These are phyloP conservation scores for Quercus alba DNA, from an alignment of 306 rosid species.

Conservation along the genomic window DNA sequence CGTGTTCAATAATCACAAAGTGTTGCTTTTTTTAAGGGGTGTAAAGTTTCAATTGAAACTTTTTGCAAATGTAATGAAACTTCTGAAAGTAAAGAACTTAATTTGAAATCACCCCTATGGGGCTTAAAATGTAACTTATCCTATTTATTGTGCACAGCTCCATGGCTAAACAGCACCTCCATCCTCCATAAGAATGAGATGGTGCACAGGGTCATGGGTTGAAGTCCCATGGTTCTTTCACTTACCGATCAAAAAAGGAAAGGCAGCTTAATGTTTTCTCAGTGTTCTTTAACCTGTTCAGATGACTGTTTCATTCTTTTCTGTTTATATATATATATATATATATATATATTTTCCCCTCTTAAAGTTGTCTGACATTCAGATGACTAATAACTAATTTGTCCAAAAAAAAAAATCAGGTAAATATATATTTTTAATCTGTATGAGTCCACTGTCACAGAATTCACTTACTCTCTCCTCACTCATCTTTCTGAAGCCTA, in stretches of 20 bases:
- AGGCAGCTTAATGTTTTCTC: background rate
- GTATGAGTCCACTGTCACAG: background rate
- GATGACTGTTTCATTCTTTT: background rate
- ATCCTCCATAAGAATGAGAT: background rate
- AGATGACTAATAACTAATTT: background rate
- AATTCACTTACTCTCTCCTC: slow-evolving; percentile 76
- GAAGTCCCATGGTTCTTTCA: background rate
- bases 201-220: background rate
- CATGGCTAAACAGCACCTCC: background rate
- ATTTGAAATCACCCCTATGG: no score
- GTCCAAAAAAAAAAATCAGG: background rate
- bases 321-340: no score
- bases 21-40: no score
- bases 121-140: no score
- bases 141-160: background rate
- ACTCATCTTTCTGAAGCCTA: slow-evolving; percentile 84
- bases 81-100: no score
- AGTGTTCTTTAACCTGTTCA: background rate
- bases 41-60: no score
- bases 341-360: no score
- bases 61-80: no score
- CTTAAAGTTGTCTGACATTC: background rate
- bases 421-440: background rate
- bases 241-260: background rate
- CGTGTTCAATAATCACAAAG: no score